Conservation (phyloP, 805 yeast species). For the Allodekkera sacchari region DNA sequence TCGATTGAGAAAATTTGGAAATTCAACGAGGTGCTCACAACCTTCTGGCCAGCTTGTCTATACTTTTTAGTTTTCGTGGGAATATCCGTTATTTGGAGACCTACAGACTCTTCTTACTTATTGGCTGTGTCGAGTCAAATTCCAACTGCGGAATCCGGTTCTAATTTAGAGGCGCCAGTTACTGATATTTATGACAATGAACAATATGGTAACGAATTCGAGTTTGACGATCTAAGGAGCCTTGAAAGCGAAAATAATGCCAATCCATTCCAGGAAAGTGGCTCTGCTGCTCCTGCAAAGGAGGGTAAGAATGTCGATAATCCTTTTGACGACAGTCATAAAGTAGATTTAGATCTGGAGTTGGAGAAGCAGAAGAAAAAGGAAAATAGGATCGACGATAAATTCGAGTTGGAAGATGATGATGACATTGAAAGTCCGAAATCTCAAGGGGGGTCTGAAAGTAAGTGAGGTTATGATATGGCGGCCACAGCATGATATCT, state of each 20-base stretch:
- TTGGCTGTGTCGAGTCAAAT: slow-evolving; percentile 91
- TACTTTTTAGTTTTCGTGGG: slow-evolving; percentile 79
- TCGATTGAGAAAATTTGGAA: slow-evolving; percentile 88
- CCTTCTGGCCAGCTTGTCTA: slow-evolving; percentile 91
- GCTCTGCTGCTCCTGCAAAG: slow-evolving; percentile 1
- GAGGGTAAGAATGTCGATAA: slow-evolving; percentile 10
- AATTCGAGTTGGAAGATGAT: slow-evolving; percentile 23
- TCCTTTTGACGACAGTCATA: slow-evolving; percentile 24
- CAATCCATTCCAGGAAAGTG: slow-evolving; percentile 21
- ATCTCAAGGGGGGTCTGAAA: too few relatives aligned
- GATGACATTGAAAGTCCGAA: slow-evolving; percentile 14
- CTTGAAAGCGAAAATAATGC: slow-evolving; percentile 31
- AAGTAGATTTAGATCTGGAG: slow-evolving; percentile 21
- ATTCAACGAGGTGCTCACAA: slow-evolving; percentile 76
- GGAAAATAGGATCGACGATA: slow-evolving; percentile 12
- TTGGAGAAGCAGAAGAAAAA: slow-evolving; percentile 23
- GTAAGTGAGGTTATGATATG: too few relatives aligned
- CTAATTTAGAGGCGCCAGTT: slow-evolving; percentile 33
- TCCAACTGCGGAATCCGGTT: slow-evolving; percentile 57
- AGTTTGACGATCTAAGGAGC: slow-evolving; percentile 48
- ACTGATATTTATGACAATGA: slow-evolving; percentile 21
- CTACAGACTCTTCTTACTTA: slow-evolving; percentile 90
- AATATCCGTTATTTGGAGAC: slow-evolving; percentile 92
- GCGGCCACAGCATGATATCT: too few relatives aligned
- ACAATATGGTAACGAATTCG: slow-evolving; percentile 45